These are phyloP conservation scores for Ophiostoma montium DNA, from an alignment of 2,329 filamentous ascomycete genomes.

Conservation along the genomic window DNA sequence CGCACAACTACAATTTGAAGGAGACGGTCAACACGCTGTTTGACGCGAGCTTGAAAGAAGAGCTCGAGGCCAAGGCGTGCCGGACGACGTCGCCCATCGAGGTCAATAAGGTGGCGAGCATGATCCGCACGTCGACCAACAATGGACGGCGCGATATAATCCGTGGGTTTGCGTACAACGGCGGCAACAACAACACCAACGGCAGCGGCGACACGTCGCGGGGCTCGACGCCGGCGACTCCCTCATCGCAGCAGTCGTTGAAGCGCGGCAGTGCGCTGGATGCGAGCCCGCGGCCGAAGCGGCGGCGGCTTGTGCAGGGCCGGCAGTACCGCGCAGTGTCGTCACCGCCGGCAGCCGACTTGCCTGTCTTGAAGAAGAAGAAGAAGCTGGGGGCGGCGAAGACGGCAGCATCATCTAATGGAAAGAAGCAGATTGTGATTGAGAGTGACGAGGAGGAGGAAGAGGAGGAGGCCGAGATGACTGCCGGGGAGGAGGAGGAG, in stretches of 20 bases:
- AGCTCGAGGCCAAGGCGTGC: neutral
- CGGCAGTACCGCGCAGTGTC: slow-evolving; percentile 9
- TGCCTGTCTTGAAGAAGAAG: slow-evolving; percentile 4
- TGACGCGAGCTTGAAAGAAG: slow-evolving; percentile 2
- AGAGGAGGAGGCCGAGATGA: slow-evolving; percentile 12
- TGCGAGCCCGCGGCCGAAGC: slow-evolving; percentile 13
- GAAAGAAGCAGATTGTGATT: neutral
- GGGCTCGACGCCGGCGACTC: slow-evolving; percentile 5
- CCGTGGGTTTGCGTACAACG: neutral
- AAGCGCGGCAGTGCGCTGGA: slow-evolving; percentile 6
- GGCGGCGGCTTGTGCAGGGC: slow-evolving; percentile 18
- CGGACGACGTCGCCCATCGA: neutral
- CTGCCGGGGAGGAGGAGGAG: slow-evolving; percentile 18
- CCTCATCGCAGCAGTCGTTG: slow-evolving; percentile 9
- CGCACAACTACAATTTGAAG: slow-evolving; percentile 8
- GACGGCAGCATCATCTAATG: too few relatives aligned
- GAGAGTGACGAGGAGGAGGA: slow-evolving; percentile 12
- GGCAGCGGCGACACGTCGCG: slow-evolving; percentile 2
- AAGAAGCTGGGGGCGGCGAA: neutral
- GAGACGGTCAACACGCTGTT: slow-evolving; percentile 8
- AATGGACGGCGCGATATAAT: neutral
- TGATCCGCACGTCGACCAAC: slow-evolving; percentile 11
- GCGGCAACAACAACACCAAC: neutral
- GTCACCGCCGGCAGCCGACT: slow-evolving; percentile 7
- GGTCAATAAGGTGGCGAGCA: slow-evolving; percentile 6